These are phyloP conservation scores for Agrocybe pediades DNA, from an alignment of 768 basidiomycete species.

Conservation along the genomic window DNA sequence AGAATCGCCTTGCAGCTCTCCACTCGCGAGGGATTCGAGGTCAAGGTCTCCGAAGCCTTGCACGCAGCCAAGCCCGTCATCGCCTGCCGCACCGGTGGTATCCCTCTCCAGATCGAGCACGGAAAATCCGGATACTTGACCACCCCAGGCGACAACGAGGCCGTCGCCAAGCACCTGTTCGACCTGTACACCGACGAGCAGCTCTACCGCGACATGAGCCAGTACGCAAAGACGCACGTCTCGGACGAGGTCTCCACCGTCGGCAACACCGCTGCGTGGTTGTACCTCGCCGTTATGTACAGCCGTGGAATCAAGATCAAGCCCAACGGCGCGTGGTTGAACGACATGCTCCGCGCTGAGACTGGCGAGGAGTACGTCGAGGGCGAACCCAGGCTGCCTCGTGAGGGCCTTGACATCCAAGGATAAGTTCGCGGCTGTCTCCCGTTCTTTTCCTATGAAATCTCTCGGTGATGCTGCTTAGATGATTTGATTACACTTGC, in stretches of 20 bases:
- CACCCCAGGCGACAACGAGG: constrained; percentile 70
- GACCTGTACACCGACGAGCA: constrained; percentile 76
- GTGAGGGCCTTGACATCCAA: constrained; percentile 59
- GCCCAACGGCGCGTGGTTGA: constrained; percentile 84
- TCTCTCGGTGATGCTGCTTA: neutral
- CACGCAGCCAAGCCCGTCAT: constrained; percentile 89
- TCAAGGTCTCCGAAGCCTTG: constrained; percentile 95
- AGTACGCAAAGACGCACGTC: constrained; percentile 74
- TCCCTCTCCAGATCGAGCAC: constrained; percentile 88
- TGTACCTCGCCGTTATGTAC: constrained; percentile 80
- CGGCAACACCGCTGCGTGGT: constrained; percentile 69
- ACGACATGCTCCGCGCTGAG: constrained; percentile 77
- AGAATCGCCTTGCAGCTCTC: constrained; percentile 91
- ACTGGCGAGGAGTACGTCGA: constrained; percentile 68
- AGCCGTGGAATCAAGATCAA: constrained; percentile 72
- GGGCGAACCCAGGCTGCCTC: constrained; percentile 74
- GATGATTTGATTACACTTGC: neutral
- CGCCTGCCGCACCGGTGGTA: constrained; percentile 85
- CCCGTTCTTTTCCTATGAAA: too few species aligned
- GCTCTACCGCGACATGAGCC: constrained; percentile 63
- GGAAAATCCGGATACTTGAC: constrained; percentile 89
- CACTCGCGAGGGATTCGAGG: constrained; percentile 94
- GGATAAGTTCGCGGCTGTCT: constrained; percentile 43
- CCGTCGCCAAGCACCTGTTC: constrained; percentile 76
- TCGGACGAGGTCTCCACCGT: constrained; percentile 85